Evolutionary conservation across 140 eudicot species (phyloP).

Genomic region (Cichorium intybus): DNA sequence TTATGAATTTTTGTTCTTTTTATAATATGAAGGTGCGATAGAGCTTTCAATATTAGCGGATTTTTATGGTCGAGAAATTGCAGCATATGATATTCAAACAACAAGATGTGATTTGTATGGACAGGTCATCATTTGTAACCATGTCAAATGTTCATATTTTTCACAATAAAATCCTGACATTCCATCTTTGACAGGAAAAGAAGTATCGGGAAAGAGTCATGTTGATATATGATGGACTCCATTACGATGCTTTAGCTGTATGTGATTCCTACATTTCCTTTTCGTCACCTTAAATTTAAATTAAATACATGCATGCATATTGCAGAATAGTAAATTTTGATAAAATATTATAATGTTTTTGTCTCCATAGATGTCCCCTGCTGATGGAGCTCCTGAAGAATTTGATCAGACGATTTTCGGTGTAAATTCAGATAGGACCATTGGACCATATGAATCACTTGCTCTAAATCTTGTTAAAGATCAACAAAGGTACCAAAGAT

Average conservation of each 20-base stretch:
- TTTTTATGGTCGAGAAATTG: constrained; percentile 90
- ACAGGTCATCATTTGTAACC: constrained; percentile 54
- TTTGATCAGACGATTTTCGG: constrained; percentile 90
- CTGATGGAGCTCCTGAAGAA: constrained; percentile 93
- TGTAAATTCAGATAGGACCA: constrained; percentile 54
- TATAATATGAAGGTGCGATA: constrained; percentile 81
- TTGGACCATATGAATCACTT: constrained; percentile 72
- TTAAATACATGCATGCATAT: neutral
- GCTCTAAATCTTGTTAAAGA: constrained; percentile 78
- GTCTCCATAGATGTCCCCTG: constrained; percentile 76
- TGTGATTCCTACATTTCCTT: constrained; percentile 26
- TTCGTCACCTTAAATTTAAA: neutral
- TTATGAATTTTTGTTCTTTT: neutral
- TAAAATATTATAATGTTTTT: constrained; percentile 11
- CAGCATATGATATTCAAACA: constrained; percentile 97
- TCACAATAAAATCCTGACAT: neutral
- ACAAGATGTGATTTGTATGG: constrained; percentile 95
- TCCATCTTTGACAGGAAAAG: constrained; percentile 54
- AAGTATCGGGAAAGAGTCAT: constrained; percentile 76
- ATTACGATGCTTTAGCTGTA: constrained; percentile 97
- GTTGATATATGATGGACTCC: constrained; percentile 97
- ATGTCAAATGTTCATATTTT: neutral
- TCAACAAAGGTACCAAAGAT: constrained; percentile 66
- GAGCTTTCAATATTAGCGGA: constrained; percentile 96
- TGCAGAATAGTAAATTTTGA: too few species aligned